Evolutionary conservation across 2,329 filamentous ascomycete species (phyloP).

Genomic region (Colletotrichum liriopes): DNA sequence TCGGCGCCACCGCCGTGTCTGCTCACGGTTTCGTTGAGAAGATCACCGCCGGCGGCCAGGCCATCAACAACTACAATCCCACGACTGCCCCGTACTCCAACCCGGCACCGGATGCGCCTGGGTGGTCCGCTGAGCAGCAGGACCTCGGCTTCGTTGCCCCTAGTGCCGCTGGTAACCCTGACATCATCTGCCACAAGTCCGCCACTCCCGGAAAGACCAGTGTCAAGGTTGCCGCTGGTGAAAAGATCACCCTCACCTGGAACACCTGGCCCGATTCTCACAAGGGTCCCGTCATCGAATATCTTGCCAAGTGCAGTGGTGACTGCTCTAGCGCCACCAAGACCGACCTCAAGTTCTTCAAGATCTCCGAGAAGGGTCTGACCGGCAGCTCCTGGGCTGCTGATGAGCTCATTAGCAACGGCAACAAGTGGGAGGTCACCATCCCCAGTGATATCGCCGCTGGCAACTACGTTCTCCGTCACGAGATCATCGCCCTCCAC

Average conservation of each 20-base stretch:
- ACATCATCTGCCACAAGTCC: conserved; percentile 65
- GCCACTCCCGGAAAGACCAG: conserved; percentile 58
- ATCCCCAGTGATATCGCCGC: conserved; percentile 63
- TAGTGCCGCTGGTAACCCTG: conserved; percentile 53
- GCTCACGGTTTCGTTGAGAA: conserved; percentile 52
- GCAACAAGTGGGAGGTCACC: conserved; percentile 62
- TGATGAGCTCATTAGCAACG: conserved; percentile 65
- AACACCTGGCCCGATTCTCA: conserved; percentile 75
- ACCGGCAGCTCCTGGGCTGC: conserved; percentile 69
- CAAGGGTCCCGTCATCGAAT: conserved; percentile 74
- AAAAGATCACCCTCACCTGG: conserved; percentile 73
- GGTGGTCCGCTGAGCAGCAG: conserved; percentile 48
- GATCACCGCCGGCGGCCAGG: conserved; percentile 50
- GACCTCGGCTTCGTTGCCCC: conserved; percentile 63
- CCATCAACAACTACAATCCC: conserved; percentile 51
- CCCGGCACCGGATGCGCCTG: conserved; percentile 49
- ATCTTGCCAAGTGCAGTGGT: conserved; percentile 71
- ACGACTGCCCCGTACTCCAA: conserved; percentile 45
- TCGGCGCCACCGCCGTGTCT: conserved; percentile 47
- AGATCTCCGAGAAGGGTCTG: conserved; percentile 71
- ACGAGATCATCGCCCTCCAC: conserved; percentile 71
- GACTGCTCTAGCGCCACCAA: conserved; percentile 69
- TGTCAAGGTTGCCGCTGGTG: conserved; percentile 70
- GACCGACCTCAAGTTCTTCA: conserved; percentile 69
- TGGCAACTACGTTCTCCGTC: conserved; percentile 69